Evolutionary conservation across 176 grass and related monocot genomes (phyloP).

Genomic region (Canna indica): DNA sequence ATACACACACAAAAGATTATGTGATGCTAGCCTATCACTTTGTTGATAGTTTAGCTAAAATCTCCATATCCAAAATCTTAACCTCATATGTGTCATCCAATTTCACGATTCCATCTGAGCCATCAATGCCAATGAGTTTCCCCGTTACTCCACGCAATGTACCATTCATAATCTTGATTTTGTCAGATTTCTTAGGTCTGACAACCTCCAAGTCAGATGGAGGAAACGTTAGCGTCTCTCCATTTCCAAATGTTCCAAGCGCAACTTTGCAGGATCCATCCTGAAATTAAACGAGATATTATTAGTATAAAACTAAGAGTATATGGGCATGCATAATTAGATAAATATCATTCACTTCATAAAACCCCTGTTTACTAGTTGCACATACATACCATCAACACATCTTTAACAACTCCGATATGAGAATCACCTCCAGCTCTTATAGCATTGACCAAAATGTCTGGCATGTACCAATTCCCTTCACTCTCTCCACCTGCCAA

Average conservation of each 20-base stretch:
- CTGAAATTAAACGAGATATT: slow-evolving; percentile 21
- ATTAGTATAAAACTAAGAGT: background rate
- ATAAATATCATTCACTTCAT: background rate
- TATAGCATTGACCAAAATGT: slow-evolving; percentile 60
- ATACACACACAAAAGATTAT: background rate
- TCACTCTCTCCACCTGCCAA: slow-evolving; percentile 70
- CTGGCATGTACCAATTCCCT: slow-evolving; percentile 50
- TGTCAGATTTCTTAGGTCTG: slow-evolving; percentile 79
- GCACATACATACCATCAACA: slow-evolving; percentile 43
- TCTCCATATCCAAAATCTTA: slow-evolving; percentile 91
- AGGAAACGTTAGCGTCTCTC: slow-evolving; percentile 39
- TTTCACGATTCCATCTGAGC: slow-evolving; percentile 90
- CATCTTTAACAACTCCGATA: slow-evolving; percentile 60
- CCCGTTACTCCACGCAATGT: slow-evolving; percentile 56
- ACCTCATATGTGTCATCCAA: slow-evolving; percentile 88
- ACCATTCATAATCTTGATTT: slow-evolving; percentile 79
- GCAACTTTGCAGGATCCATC: slow-evolving; percentile 78
- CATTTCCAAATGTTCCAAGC: slow-evolving; percentile 48
- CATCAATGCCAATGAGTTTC: slow-evolving; percentile 87
- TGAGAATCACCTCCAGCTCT: slow-evolving; percentile 51
- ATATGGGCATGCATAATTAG: background rate
- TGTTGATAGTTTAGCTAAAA: slow-evolving; percentile 70
- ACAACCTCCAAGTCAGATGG: slow-evolving; percentile 69
- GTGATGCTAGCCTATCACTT: slow-evolving; percentile 14
- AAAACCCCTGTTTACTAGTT: background rate